Conservation (phyloP, 305 asterid genomes). For the Stenogyne calaminthoides region DNA sequence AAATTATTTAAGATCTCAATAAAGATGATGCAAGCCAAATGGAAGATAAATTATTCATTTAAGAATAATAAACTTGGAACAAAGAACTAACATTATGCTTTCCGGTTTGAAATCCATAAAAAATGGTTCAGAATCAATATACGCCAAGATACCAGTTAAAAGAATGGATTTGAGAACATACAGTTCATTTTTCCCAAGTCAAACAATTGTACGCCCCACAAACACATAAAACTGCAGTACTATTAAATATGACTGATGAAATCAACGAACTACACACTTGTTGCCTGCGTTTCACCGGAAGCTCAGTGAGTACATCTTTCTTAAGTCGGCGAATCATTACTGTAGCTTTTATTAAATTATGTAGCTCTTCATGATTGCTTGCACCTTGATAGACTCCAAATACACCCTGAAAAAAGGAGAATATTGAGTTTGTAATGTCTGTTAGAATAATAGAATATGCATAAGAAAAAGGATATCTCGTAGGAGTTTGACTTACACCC, state of each 20-base stretch:
- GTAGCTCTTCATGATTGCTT: conserved; percentile 97
- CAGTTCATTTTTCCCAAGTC: not conserved
- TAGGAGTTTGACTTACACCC: conserved; percentile 76
- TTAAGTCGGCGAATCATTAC: conserved; percentile 94
- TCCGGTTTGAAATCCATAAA: conserved; percentile 7
- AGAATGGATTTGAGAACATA: conserved; percentile 9
- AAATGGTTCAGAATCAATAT: not conserved
- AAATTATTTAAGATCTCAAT: not conserved
- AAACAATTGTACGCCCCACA: not conserved
- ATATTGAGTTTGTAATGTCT: conserved; percentile 20
- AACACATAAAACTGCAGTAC: conserved; percentile 5
- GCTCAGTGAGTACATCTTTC: conserved; percentile 94
- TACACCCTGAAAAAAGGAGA: conserved; percentile 53
- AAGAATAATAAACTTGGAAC: not conserved
- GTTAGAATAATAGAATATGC: conserved; percentile 17
- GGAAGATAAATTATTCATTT: not conserved
- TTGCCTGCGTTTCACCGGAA: conserved; percentile 95
- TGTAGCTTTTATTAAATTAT: conserved; percentile 93
- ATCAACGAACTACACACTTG: conserved; percentile 50
- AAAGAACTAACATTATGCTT: conserved; percentile 1
- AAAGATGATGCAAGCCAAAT: not conserved
- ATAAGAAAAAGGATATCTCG: conserved; percentile 23
- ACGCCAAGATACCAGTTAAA: not conserved
- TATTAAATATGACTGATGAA: conserved; percentile 7
- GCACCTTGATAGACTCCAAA: conserved; percentile 99